Base-by-base conservation (phyloP, 768 basidiomycete genomes). In the Pleurotus ostreatus region DNA sequence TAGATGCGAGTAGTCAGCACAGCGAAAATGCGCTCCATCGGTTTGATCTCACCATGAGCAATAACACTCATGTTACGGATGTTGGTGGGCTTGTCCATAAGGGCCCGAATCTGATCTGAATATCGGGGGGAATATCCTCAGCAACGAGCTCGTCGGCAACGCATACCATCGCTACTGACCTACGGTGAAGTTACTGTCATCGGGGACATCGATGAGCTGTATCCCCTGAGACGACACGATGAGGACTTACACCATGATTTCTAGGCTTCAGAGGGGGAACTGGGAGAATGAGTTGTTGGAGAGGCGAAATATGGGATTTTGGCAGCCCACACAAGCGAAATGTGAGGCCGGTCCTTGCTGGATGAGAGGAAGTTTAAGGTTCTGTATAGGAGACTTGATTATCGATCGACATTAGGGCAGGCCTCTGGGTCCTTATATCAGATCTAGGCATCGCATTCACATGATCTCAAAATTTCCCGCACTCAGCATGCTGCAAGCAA, bases 61-160 rank as follows among this genome's bases (percentile, higher is more conserved):
- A 92, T 92, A 67, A 92, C 90, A 83, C 86, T 89, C 91, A 93
- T 93, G 80, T 92, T 92, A 77, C 92, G 89, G 70, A 94, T 94
- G 74, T 94, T 94, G 55, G 91, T 93, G 65, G 92, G 84, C 71
- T 72, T 75, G 82, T 94, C 89, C 92, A 94, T 94, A 61, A 94
- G 87, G 62, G 57, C 76, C 70, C 92, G 88, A 67, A 94, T 85
- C 78, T 94, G 90, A 71, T 92, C 91, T 93, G 64, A 46, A 61
- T 49, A 63, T 60, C 34, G 56, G 45, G 51, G 30, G 57, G 11
- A 59, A 54, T 43, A 59, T 62, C 18, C 37, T 23, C 12, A 38
- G 39, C 16, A 53, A 41, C 39, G 39, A 53, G 18, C 6, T 38
- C 23, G 39, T 34, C 20, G 12, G 20, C 5, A 40, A 41, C 11